phyloP scores from a whole-genome alignment of 148 eudicot genomes.

The Bassia scoparia region DNA sequence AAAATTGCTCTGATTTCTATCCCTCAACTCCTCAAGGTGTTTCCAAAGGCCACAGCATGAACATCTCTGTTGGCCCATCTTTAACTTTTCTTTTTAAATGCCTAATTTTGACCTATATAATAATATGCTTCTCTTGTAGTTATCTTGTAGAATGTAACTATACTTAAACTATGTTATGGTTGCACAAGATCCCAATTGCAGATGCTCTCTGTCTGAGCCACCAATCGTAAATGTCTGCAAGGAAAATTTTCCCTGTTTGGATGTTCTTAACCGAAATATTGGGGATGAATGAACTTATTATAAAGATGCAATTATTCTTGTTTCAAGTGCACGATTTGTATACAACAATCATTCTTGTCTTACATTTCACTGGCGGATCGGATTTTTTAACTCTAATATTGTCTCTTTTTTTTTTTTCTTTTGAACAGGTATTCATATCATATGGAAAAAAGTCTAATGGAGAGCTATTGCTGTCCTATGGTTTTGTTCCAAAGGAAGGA shows the following conservation, averaged over 20 bases:
- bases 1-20: neutral
- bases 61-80: neutral
- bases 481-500: conserved; percentile 97
- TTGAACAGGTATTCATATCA: conserved; percentile 82
- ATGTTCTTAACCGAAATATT: neutral
- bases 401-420: conserved; percentile 7
- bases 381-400: conserved; percentile 6
- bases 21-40: neutral
- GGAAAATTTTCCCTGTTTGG: neutral
- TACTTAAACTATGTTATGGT: no score
- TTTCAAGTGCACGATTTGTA: no score
- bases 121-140: no score
- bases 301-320: neutral
- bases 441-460: conserved; percentile 97
- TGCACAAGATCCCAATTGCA: no score
- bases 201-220: no score
- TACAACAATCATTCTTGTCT: neutral
- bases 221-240: neutral
- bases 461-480: conserved; percentile 87
- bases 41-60: neutral
- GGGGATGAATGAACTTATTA: neutral
- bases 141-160: neutral
- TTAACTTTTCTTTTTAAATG: neutral
- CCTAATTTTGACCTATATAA: neutral
- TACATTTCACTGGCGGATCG: neutral